A percentile compares a stretch with the other conserved stretches of the same genome.
Conservation (phyloP, 768 basidiomycete genomes). For the Aureoboletus auriporus region DNA sequence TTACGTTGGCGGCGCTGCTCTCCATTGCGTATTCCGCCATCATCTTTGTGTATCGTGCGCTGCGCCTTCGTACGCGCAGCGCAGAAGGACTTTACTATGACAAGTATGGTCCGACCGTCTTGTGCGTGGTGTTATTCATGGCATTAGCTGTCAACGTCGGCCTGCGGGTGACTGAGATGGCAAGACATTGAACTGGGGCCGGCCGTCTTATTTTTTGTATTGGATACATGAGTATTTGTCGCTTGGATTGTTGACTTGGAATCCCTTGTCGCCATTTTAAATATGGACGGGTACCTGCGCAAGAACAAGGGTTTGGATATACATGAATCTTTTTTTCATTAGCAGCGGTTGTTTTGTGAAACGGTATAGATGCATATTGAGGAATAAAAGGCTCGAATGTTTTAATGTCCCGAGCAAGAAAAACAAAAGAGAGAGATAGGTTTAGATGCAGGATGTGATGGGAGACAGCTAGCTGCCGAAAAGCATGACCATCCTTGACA, state of each 20-base stretch:
- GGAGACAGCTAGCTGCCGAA: constrained; percentile 16
- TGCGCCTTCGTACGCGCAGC: constrained; percentile 60
- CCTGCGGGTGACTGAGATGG: constrained; percentile 58
- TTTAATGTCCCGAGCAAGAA: constrained; percentile 18
- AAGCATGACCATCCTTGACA: constrained; percentile 13
- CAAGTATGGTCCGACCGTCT: constrained; percentile 76
- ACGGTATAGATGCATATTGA: constrained; percentile 23
- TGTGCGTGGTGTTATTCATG: constrained; percentile 64
- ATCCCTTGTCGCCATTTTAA: no score
- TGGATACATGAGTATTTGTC: no score
- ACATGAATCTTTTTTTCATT: constrained; percentile 20
- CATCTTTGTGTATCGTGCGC: constrained; percentile 75
- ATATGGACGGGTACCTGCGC: background rate
- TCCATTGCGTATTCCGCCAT: constrained; percentile 84
- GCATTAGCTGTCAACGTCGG: constrained; percentile 76
- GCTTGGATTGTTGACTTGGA: no score
- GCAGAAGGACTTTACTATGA: constrained; percentile 88
- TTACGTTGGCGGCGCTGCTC: constrained; percentile 85
- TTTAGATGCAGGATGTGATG: constrained; percentile 10
- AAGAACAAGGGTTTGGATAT: constrained; percentile 1
- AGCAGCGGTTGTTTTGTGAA: constrained; percentile 15
- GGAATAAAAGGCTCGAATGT: constrained; percentile 22
- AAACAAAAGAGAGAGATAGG: background rate
- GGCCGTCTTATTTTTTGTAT: no score
- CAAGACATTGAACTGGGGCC: background rate